Base-by-base conservation (phyloP, 1,284 basidiomycete species). In the Puccinia coronata region DNA sequence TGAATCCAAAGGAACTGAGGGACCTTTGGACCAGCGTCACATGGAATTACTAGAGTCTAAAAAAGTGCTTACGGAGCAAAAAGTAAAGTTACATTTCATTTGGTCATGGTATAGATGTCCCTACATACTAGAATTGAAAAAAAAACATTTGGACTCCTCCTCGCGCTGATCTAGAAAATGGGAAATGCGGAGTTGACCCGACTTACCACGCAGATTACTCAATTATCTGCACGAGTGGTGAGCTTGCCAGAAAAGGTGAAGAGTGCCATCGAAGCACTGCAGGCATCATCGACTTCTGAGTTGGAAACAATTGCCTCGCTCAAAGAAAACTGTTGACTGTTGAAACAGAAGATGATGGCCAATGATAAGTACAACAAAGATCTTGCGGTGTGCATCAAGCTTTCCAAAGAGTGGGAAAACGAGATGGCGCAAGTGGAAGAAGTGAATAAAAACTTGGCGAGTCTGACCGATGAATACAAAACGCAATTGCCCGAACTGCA, bases 321-420 rank as follows among this genome's bases (percentile, higher is more conserved):
- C 9, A 65, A 79, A 59, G 49, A 67, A 55, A 79, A 79, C 39
- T 69, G 65, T 4, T 65, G 65, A 31, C 53, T 18, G 9, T 79
- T 79, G 39, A 65, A 79, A 43, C 53, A 57, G 34, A 53, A 65
- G 51, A 79, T 79, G 31, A 25, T 36, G 34, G 43, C 39, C 11
- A 69, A 67, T 41, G 65, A 70, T 55, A 53, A 70, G 25, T 79
- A 70, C 28, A 36, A 79, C 36, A 79, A 55, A 55, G 84, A 84
- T 59, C 78, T 84, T 12, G 71, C 73, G 18, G 67, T 80, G 0
- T 83, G 83, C 80, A 82, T 83, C 41, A 82, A 82, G 39, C 41
- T 84, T 8, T 53, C 83, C 59, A 82, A 83, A 36, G 84, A 84
- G 65, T 84, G 83, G 83, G 82, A 83, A 57, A 55, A 28, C 6